phyloP scores from a whole-genome alignment of 208 protist genomes.

The Leishmania amazonensis region DNA sequence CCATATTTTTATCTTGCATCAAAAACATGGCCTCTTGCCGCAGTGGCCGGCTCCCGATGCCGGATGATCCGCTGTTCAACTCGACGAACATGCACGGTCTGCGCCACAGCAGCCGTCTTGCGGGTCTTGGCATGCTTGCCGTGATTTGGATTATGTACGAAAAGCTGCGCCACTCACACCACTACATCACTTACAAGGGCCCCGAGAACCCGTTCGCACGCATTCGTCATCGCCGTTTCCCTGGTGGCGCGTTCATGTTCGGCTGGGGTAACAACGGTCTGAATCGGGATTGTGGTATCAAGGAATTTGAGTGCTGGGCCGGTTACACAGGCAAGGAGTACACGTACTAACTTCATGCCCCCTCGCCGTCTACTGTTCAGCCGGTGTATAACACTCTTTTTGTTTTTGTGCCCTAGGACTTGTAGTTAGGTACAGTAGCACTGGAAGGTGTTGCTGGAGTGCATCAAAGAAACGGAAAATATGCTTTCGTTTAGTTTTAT shows the following conservation, averaged over 20 bases:
- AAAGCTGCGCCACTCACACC: constrained; percentile 76
- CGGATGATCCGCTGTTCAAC: constrained; percentile 80
- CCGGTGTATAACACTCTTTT: constrained; percentile 19
- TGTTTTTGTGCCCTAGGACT: background rate
- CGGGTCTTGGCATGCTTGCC: constrained; percentile 58
- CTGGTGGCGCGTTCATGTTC: constrained; percentile 78
- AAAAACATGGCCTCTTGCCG: constrained; percentile 61
- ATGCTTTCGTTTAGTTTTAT: background rate
- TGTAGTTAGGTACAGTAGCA: background rate
- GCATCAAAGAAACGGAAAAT: background rate
- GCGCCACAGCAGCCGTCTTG: constrained; percentile 64
- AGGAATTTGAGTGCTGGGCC: constrained; percentile 90
- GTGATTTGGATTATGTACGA: constrained; percentile 86
- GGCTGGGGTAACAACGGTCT: constrained; percentile 91
- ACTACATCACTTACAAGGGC: constrained; percentile 84
- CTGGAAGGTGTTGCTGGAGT: background rate
- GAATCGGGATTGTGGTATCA: constrained; percentile 87
- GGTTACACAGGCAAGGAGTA: constrained; percentile 90
- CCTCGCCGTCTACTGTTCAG: background rate
- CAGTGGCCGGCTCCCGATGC: constrained; percentile 80
- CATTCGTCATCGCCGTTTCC: constrained; percentile 79
- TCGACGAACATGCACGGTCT: constrained; percentile 51
- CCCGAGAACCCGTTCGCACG: constrained; percentile 83
- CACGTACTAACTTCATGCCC: constrained; percentile 60
- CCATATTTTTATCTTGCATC: background rate